Evolutionary conservation across 2,329 filamentous ascomycete genomes (phyloP), one percentile per base, ranked within the genome.

Genomic region (Fusarium sp.): DNA sequence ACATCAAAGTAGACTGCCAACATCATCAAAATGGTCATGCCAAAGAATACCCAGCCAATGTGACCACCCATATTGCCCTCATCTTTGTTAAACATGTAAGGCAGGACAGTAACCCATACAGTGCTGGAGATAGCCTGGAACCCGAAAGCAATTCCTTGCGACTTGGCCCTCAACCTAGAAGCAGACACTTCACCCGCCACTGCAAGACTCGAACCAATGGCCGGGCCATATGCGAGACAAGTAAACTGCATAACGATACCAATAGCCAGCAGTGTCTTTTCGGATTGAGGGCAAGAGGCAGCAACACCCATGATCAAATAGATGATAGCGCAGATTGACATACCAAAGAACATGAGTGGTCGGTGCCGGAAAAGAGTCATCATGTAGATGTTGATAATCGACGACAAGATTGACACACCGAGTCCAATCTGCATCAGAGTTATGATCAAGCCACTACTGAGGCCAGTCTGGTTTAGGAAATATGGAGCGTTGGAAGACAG

Each of bases 41-140:
- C 58, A 14, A 60, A 26, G 39, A 52, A 62, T 5, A 62, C 45
- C 39, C 58, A 62, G 3, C 58, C 55, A 7, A 62, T 60, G 28
- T 53, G 33, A 7, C 58, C 54, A 7, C 57, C 44, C 54, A 61
- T 61, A 5, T 61, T 59, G 5, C 54, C 54, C 2, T 61, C 19
- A 21, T 61, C 57, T 31, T 59, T 61, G 24, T 61, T 61, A 24
- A 61, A 61, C 54, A 59, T 61, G 17, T 59, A 61, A 0, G 57
- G 44, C 9, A 61, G 19, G 0, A 61, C 54, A 14, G 44, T 61
- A 2, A 61, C 57, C 57, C 57, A 61, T 7, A 61, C 24, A 24
- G 57, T 61, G 24, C 54, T 49, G 1, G 53, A 36, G 1, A 61
- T 50, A 3, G 57, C 53, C 19, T 59, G 38, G 19, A 59, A 61